These are phyloP conservation scores for Podaxis sp. DNA, from an alignment of 768 basidiomycete genomes.

Conservation along the genomic window DNA sequence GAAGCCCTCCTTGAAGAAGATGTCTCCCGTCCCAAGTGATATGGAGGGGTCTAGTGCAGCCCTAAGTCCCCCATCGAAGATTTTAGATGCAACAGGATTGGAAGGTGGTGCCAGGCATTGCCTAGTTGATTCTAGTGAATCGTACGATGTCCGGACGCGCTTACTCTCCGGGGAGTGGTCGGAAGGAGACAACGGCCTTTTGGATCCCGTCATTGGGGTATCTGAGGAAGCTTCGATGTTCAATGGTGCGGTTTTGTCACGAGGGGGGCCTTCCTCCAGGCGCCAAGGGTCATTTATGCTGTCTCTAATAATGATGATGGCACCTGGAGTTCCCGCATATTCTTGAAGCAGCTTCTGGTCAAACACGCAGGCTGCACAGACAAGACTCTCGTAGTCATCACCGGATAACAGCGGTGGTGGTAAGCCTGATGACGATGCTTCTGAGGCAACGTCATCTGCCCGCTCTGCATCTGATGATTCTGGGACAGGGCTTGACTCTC, in stretches of 20 bases:
- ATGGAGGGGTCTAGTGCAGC: constrained; percentile 23
- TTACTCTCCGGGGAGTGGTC: constrained; percentile 38
- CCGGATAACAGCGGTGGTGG: constrained; percentile 69
- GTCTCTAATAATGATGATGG: constrained; percentile 66
- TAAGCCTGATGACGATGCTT: constrained; percentile 61
- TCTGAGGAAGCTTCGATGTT: constrained; percentile 23
- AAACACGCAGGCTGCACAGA: constrained; percentile 71
- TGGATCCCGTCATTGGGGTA: constrained; percentile 32
- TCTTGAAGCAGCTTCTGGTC: constrained; percentile 50
- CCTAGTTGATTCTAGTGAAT: constrained; percentile 19
- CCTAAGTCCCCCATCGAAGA: constrained; percentile 35
- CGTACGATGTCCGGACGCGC: constrained; percentile 30
- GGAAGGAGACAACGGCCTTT: constrained; percentile 50
- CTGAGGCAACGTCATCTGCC: constrained; percentile 54
- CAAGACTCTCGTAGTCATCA: constrained; percentile 71
- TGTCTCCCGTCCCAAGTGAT: constrained; percentile 60
- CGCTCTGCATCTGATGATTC: constrained; percentile 18
- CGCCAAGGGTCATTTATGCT: constrained; percentile 49
- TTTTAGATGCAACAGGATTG: constrained; percentile 43
- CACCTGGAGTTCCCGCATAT: constrained; percentile 69
- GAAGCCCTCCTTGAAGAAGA: constrained; percentile 75
- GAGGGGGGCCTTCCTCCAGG: constrained; percentile 2
- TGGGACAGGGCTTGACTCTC: constrained; percentile 38
- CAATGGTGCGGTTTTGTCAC: neutral
- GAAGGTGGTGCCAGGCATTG: constrained; percentile 58